These are phyloP conservation scores for Acanthamoeba royreba DNA, from an alignment of 208 protist species.

Conservation along the genomic window DNA sequence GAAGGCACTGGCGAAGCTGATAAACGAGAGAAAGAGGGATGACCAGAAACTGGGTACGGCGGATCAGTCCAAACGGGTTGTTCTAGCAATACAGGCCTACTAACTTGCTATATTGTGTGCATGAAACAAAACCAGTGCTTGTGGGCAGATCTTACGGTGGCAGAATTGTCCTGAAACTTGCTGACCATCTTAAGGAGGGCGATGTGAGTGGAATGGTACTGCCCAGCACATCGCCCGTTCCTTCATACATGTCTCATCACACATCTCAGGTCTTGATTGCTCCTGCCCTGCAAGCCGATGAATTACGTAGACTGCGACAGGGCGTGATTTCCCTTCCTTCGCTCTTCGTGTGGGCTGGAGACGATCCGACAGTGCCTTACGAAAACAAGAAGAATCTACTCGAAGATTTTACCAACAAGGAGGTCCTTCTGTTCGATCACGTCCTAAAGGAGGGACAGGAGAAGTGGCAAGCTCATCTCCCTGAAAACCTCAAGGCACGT, in stretches of 20 bases:
- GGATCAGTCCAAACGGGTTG: not conserved
- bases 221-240: not conserved
- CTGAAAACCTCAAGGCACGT: not conserved
- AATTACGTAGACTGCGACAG: not conserved
- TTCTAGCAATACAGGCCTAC: not conserved
- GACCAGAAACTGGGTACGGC: not conserved
- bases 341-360: not conserved
- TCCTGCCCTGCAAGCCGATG: not conserved
- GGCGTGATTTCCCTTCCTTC: not conserved
- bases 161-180: not conserved
- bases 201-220: not conserved
- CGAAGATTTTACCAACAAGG: not conserved
- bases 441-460: not conserved
- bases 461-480: not conserved
- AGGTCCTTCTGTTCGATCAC: not conserved
- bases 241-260: not conserved
- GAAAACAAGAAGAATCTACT: not conserved
- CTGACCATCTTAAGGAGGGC: not conserved
- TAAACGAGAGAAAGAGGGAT: not conserved
- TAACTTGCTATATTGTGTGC: not conserved
- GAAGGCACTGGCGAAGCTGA: not conserved
- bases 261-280: not conserved
- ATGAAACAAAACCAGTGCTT: not conserved
- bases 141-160: slow-evolving; percentile 6
- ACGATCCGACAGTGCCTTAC: not conserved